phyloP scores from a whole-genome alignment of 108 stramenopile species.

The Craspedostauros australis region DNA sequence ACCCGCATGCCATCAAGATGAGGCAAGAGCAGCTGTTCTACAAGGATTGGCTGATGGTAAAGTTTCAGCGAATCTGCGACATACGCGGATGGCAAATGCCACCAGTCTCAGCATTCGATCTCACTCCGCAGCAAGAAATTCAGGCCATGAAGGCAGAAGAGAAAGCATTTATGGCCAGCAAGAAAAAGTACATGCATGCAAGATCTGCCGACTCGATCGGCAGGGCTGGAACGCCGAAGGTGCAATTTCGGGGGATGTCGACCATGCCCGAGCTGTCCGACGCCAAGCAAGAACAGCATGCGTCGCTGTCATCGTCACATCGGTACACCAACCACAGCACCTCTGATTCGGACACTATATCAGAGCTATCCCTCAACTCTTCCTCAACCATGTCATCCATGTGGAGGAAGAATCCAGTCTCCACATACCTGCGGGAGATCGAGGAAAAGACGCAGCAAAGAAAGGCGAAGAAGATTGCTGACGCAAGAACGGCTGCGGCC shows the following conservation, averaged over 20 bases:
- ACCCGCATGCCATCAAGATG: constrained; percentile 75
- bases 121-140: constrained; percentile 44
- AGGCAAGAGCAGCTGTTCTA: constrained; percentile 81
- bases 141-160: constrained; percentile 21
- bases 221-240: too few relatives aligned
- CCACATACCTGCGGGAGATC: constrained; percentile 19
- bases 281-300: too few relatives aligned
- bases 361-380: constrained; percentile 15
- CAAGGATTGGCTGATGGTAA: constrained; percentile 74
- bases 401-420: constrained; percentile 37
- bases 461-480: constrained; percentile 35
- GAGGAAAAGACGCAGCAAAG: constrained; percentile 17
- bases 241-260: too few relatives aligned
- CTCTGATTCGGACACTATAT: constrained; percentile 10
- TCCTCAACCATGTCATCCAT: not conserved
- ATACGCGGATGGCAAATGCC: constrained; percentile 80
- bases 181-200: constrained; percentile 21
- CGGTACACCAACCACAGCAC: not conserved
- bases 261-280: too few relatives aligned
- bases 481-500: constrained; percentile 39
- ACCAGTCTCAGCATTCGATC: constrained; percentile 57
- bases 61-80: constrained; percentile 71
- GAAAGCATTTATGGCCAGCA: too few relatives aligned
- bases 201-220: not conserved
- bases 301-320: too few relatives aligned